phyloP scores from a whole-genome alignment of 2,329 filamentous ascomycete genomes.

The Sporothrix brunneoviolacea region DNA sequence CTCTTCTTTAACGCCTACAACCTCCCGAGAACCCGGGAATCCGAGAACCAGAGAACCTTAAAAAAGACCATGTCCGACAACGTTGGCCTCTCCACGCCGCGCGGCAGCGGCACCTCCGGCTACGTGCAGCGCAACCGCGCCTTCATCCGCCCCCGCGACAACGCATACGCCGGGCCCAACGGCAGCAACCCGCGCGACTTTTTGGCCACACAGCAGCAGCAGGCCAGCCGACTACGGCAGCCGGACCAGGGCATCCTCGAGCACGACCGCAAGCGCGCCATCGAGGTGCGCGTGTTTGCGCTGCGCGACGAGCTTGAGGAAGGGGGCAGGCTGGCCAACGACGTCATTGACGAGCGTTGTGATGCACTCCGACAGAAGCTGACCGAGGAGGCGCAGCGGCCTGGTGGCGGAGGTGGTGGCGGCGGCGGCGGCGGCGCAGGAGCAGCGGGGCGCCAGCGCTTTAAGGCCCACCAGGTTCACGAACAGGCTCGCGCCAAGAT shows the following conservation, averaged over 20 bases:
- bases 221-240: constrained; percentile 71
- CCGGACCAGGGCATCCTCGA: constrained; percentile 91
- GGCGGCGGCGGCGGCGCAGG: constrained; percentile 29
- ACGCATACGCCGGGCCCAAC: constrained; percentile 67
- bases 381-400: constrained; percentile 33
- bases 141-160: constrained; percentile 77
- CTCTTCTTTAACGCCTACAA: not conserved
- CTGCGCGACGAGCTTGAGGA: constrained; percentile 88
- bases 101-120: constrained; percentile 91
- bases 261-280: constrained; percentile 82
- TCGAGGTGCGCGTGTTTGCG: constrained; percentile 92
- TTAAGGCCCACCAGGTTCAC: constrained; percentile 93
- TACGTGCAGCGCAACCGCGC: constrained; percentile 97
- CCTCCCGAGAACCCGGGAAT: too few species aligned
- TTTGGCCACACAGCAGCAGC: constrained; percentile 68
- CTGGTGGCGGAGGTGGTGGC: constrained; percentile 31
- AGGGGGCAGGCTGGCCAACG: constrained; percentile 75
- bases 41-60: too few species aligned
- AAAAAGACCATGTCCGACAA: constrained; percentile 76
- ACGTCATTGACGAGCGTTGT: constrained; percentile 78
- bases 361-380: constrained; percentile 60
- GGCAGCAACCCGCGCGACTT: constrained; percentile 65
- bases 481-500: constrained; percentile 95
- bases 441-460: constrained; percentile 36
- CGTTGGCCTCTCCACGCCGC: constrained; percentile 88